Conservation (phyloP, 768 basidiomycete species). For the Lactarius sanguifluus region DNA sequence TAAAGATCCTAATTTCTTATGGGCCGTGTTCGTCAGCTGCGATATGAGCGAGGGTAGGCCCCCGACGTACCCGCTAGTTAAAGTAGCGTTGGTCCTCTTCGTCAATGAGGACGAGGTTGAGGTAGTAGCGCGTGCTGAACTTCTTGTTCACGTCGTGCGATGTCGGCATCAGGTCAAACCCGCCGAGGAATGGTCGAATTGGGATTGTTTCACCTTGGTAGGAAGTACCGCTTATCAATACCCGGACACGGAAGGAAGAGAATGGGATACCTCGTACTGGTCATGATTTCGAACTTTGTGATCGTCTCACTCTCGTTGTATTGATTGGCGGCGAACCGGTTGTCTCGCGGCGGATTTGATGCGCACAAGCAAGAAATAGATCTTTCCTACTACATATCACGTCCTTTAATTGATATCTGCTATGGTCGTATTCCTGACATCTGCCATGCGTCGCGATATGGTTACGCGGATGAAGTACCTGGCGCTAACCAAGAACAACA, state of each 20-base stretch:
- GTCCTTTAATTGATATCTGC: constrained; percentile 96
- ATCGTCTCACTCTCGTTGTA: constrained; percentile 99
- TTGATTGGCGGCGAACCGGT: constrained; percentile 96
- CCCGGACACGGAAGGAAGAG: background rate
- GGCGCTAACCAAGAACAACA: background rate
- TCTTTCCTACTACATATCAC: constrained; percentile 99
- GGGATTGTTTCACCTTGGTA: constrained; percentile 91
- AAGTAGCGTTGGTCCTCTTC: constrained; percentile 86
- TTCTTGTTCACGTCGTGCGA: constrained; percentile 99
- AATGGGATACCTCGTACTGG: constrained; percentile 47
- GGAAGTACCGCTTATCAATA: background rate
- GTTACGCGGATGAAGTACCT: constrained; percentile 94
- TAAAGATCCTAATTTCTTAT: constrained; percentile 85
- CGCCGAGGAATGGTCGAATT: constrained; percentile 94
- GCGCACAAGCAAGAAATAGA: constrained; percentile 96
- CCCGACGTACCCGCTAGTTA: constrained; percentile 77
- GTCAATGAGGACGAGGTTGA: constrained; percentile 89
- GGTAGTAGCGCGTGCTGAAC: constrained; percentile 95
- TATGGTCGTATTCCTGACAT: too few relatives aligned
- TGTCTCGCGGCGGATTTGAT: constrained; percentile 98
- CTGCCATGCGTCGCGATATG: constrained; percentile 88
- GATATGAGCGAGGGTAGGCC: background rate
- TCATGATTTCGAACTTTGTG: constrained; percentile 99
- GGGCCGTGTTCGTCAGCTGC: background rate
- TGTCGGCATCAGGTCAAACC: constrained; percentile 97